A percentile compares a stretch with the other conserved stretches of the same genome.
phyloP scores from a whole-genome alignment of 176 grass and related monocot genomes.

The Pontederia crassipes region DNA sequence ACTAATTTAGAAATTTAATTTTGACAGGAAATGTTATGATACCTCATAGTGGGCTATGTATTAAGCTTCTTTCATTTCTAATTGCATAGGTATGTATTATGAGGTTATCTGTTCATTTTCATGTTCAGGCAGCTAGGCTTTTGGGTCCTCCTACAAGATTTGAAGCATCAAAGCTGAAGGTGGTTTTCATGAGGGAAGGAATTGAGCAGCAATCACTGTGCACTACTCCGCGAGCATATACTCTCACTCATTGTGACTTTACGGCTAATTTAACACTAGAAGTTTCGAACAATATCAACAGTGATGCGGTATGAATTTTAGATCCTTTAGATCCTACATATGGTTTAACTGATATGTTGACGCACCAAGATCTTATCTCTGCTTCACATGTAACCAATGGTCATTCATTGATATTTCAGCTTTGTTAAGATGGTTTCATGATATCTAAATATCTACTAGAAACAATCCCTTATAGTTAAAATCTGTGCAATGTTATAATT shows the following conservation, averaged over 20 bases:
- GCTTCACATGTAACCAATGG: no score
- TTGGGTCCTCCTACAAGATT: slow-evolving; percentile 72
- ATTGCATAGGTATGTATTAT: background rate
- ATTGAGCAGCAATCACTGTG: slow-evolving; percentile 24
- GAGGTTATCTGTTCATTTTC: background rate
- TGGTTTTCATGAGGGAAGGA: slow-evolving; percentile 47
- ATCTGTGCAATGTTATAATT: no score
- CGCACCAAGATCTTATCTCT: no score
- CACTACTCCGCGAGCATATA: slow-evolving; percentile 53
- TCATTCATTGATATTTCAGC: no score
- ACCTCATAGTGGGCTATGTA: background rate
- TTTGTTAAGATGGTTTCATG: no score
- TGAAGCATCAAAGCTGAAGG: slow-evolving; percentile 76
- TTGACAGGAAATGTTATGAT: background rate
- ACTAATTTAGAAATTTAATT: background rate
- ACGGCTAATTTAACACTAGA: slow-evolving; percentile 75
- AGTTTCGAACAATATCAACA: slow-evolving; percentile 43
- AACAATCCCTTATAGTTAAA: no score
- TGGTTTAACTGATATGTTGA: background rate
- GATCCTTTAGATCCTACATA: background rate
- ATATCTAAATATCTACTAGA: no score
- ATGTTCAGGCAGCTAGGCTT: slow-evolving; percentile 54
- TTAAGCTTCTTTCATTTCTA: background rate
- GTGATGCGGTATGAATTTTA: slow-evolving; percentile 25
- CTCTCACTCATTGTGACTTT: slow-evolving; percentile 85